These are phyloP conservation scores for Barnettozyma sucrosica DNA, from an alignment of 805 yeast species.

Conservation along the genomic window DNA sequence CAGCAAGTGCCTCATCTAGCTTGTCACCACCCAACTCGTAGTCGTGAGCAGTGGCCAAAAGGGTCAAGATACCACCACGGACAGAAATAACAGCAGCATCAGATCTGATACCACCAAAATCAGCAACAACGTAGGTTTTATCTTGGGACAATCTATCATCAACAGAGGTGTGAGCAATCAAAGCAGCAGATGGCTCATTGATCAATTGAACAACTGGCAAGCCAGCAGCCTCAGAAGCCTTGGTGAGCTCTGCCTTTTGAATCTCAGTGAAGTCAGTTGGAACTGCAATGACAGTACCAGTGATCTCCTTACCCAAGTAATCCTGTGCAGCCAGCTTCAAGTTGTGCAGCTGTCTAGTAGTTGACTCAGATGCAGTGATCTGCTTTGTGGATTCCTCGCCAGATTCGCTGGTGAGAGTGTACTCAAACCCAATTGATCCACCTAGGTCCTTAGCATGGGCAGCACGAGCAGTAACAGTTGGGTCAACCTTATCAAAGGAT, in stretches of 20 bases:
- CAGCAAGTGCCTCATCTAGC: slow-evolving; percentile 74
- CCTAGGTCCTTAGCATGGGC: slow-evolving; percentile 61
- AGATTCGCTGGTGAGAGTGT: slow-evolving; percentile 28
- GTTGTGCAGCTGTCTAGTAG: slow-evolving; percentile 77
- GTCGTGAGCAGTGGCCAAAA: slow-evolving; percentile 81
- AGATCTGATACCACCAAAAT: slow-evolving; percentile 92
- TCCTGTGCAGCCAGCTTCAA: slow-evolving; percentile 88
- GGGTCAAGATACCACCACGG: slow-evolving; percentile 90
- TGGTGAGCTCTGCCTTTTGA: slow-evolving; percentile 60
- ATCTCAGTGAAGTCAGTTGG: slow-evolving; percentile 80
- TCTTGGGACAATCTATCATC: slow-evolving; percentile 42
- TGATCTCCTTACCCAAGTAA: slow-evolving; percentile 74
- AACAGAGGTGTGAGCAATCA: slow-evolving; percentile 65
- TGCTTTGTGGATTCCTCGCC: slow-evolving; percentile 46
- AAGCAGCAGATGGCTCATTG: slow-evolving; percentile 88
- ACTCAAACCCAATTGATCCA: slow-evolving; percentile 66
- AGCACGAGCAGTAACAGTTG: slow-evolving; percentile 54
- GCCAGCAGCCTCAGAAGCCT: slow-evolving; percentile 65
- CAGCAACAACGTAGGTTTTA: slow-evolving; percentile 85
- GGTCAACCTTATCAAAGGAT: slow-evolving; percentile 63
- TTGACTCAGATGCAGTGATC: slow-evolving; percentile 69
- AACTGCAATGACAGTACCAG: slow-evolving; percentile 81
- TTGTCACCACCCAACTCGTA: slow-evolving; percentile 80
- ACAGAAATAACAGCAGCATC: slow-evolving; percentile 92
- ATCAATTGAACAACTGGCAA: slow-evolving; percentile 79